phyloP scores from a whole-genome alignment of 2,329 filamentous ascomycete genomes.

The Lojkania enalia region DNA sequence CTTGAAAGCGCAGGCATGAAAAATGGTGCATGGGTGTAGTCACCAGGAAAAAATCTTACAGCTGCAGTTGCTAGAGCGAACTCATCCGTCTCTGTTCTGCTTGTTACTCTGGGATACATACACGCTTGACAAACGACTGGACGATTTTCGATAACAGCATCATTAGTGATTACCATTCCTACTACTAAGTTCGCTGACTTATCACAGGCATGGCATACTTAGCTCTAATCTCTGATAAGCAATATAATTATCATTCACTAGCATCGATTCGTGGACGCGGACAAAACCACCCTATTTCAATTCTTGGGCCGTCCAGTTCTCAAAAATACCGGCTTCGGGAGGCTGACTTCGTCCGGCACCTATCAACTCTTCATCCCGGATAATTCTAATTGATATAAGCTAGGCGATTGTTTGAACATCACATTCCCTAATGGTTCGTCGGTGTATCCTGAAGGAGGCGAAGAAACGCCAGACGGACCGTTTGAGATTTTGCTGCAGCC shows the following conservation, averaged over 20 bases:
- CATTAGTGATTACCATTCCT: slow-evolving; percentile 1
- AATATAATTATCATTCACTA: background rate
- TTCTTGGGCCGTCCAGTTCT: slow-evolving; percentile 1
- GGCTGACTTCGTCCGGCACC: slow-evolving; percentile 3
- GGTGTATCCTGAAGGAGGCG: background rate
- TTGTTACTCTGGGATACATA: background rate
- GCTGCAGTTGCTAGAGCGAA: slow-evolving; percentile 3
- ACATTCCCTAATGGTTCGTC: slow-evolving; percentile 4
- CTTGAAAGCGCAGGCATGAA: slow-evolving; percentile 1
- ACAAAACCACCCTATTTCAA: slow-evolving; percentile 4
- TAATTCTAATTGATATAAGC: background rate
- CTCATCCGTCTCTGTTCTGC: background rate
- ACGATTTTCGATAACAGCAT: background rate
- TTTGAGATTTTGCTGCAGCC: slow-evolving; percentile 5
- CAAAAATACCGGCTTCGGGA: slow-evolving; percentile 5
- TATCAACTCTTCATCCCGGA: slow-evolving; percentile 2
- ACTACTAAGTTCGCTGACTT: slow-evolving; percentile 1
- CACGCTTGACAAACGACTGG: background rate
- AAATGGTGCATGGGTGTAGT: background rate
- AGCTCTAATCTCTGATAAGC: background rate
- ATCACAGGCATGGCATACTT: slow-evolving; percentile 2
- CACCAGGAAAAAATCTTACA: slow-evolving; percentile 5
- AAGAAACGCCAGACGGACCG: background rate
- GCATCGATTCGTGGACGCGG: background rate
- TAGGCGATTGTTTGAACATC: slow-evolving; percentile 5